Conservation (phyloP, 352 stramenopile genomes). For the Plasmopara halstedii region DNA sequence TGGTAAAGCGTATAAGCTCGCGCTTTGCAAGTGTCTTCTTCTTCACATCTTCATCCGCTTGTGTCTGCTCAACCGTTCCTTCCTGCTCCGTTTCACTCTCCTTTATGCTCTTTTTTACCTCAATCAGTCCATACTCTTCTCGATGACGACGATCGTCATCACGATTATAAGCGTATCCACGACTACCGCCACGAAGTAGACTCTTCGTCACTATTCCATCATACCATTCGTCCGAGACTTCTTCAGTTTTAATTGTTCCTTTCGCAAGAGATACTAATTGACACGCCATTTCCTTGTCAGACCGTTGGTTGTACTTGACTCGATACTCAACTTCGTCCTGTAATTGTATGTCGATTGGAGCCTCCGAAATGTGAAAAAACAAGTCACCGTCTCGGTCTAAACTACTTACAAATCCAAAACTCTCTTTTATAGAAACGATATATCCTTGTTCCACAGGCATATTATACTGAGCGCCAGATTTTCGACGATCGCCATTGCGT, state of each 20-base stretch:
- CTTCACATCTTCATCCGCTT: conserved; percentile 6
- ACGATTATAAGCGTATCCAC: conserved; percentile 31
- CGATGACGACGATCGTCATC: conserved; percentile 22
- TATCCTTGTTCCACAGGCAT: conserved; percentile 31
- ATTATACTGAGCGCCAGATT: conserved; percentile 12
- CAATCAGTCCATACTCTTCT: conserved; percentile 46
- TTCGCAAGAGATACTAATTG: conserved; percentile 60
- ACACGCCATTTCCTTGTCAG: conserved; percentile 61
- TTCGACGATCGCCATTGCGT: conserved; percentile 13
- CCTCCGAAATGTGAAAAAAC: conserved; percentile 81
- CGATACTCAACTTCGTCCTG: conserved; percentile 73
- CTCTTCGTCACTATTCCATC: conserved; percentile 64
- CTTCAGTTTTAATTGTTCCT: conserved; percentile 67
- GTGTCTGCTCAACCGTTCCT: conserved; percentile 4
- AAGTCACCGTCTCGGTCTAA: conserved; percentile 61
- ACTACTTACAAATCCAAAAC: conserved; percentile 54
- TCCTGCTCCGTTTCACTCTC: not conserved
- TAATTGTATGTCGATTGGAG: conserved; percentile 54
- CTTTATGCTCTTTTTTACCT: conserved; percentile 18
- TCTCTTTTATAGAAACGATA: conserved; percentile 44
- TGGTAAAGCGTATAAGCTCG: conserved; percentile 49
- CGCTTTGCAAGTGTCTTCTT: conserved; percentile 17
- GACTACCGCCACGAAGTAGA: conserved; percentile 26
- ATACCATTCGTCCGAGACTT: conserved; percentile 43
- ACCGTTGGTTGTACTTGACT: conserved; percentile 65